Base-by-base conservation (phyloP, 371 early-diverging fungal species). In the Haplosporangium sp. region DNA sequence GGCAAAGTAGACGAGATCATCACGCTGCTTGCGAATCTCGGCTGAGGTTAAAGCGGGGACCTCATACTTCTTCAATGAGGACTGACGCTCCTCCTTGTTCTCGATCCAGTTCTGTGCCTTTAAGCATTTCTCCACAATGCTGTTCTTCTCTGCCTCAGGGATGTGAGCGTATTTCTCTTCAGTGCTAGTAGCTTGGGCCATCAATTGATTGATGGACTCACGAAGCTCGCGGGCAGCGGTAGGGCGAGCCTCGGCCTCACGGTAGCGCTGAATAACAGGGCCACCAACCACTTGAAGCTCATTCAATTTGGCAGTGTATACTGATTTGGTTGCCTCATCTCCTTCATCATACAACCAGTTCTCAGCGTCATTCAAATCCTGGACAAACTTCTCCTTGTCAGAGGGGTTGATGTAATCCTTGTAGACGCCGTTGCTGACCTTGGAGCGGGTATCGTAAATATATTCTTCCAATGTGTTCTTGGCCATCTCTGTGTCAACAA, bases 271-370 rank as follows among this genome's bases (percentile, higher is more conserved):
- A 47, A 87, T 88, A 66, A 96, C 91, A 38, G 97, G 97, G 69
- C 89, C 92, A 59, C 97, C 97, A 61, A 90, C 86, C 71, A 89
- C 90, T 90, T 92, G 93, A 75, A 98, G 92, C 35, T 86, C 90
- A 1, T 84, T 87, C 48, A 98, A 87, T 87, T 96, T 97, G 82
- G 91, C 91, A 40, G 87, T 84, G 81, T 96, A 98, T 56, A 94
- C 94, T 42, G 92, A 92, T 89, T 96, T 96, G 83, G 95, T 89
- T 48, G 94, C 92, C 74, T 95, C 96, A 77, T 96, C 97, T 60
- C 97, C 99, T 74, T 98, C 98, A 63, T 92, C 95, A 87, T 99
- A 99, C 73, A 99, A 90, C 99, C 99, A 99, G 83, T 97, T 94
- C 89, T 98, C 99, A 66, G 92, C 92, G 37, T 86, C 92, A 76